phyloP scores from a whole-genome alignment of 2,329 filamentous ascomycete genomes.

The Sclerotiophoma versabilis region DNA sequence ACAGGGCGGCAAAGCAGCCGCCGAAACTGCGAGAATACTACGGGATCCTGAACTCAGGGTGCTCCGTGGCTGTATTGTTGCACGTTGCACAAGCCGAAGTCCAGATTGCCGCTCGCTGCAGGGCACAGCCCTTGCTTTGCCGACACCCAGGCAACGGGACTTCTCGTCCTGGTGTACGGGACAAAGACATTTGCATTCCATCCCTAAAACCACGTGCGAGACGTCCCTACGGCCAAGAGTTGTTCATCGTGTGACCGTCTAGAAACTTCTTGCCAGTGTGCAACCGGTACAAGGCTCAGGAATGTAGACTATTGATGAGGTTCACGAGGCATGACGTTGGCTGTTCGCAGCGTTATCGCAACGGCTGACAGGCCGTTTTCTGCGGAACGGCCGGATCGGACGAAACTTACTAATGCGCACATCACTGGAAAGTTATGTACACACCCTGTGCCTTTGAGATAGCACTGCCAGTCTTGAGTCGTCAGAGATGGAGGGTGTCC shows the following conservation, averaged over 20 bases:
- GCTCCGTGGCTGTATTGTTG: too few species aligned
- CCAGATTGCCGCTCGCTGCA: constrained; percentile 1
- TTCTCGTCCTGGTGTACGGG: constrained; percentile 5
- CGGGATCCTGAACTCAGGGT: too few species aligned
- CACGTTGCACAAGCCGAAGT: background rate
- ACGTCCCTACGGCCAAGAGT: background rate
- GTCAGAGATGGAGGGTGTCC: too few species aligned
- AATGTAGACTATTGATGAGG: constrained; percentile 13
- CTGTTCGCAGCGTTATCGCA: constrained; percentile 6
- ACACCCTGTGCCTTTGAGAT: background rate
- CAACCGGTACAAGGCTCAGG: constrained; percentile 5
- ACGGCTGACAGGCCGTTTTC: constrained; percentile 15
- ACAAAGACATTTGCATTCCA: constrained; percentile 12
- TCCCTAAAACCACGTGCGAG: constrained; percentile 6
- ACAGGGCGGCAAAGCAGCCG: too few species aligned
- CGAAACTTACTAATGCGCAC: background rate
- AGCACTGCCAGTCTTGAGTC: background rate
- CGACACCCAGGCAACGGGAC: background rate
- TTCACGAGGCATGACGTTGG: constrained; percentile 12
- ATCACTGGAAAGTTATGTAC: background rate
- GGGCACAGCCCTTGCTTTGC: background rate
- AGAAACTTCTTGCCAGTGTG: background rate
- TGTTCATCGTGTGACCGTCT: constrained; percentile 5
- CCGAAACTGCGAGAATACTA: too few species aligned
- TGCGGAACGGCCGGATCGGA: constrained; percentile 21